Base-by-base conservation (phyloP, 495 filamentous ascomycete genomes). In the Aspergillus leporis region DNA sequence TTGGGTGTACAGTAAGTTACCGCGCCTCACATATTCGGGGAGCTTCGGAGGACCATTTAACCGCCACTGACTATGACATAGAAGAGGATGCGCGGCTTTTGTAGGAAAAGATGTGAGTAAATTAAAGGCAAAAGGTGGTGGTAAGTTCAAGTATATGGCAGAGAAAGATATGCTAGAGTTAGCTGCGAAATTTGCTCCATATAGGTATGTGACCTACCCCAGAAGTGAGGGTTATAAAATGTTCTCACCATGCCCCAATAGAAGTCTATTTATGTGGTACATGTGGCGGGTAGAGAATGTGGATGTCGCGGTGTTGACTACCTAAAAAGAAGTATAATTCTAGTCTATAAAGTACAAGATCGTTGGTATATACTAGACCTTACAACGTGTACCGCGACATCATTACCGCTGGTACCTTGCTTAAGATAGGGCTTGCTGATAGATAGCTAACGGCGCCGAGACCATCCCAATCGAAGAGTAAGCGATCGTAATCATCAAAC, bases 121-220 rank as follows among this genome's bases (percentile, higher is more conserved):
- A 70, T 69, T 97, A 58, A 97, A 96, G 78, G 79, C 74, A 13
- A 91, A 91, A 64, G 88, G 87, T 22, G 81, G 83, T 58, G 90
- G 91, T 54, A 97, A 98, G 78, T 97, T 90, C 85, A 98, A 97
- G 79, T 98, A 97, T 68, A 94, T 97, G 91, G 79, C 81, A 13
- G 94, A 98, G 73, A 82, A 83, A 56, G 94, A 98, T 63, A 98
- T 98, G 94, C 70, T 89, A 63, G 87, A 93, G 63, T 73, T 88
- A 53, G 85, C 90, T 3, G 90, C 88, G 10, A 85, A 83, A 68
- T 98, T 96, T 67, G 80, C 83, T 32, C 93, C 93, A 3, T 97
- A 92, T 72, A 83, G 91, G 87, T 82, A 71, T 78, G 75, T 84
- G n/a, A 12, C 3, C 13, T 18, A 14, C 6, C 14, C 38, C 38